Conservation (phyloP, 495 filamentous ascomycete genomes). For the Endocarpon pusillum region DNA sequence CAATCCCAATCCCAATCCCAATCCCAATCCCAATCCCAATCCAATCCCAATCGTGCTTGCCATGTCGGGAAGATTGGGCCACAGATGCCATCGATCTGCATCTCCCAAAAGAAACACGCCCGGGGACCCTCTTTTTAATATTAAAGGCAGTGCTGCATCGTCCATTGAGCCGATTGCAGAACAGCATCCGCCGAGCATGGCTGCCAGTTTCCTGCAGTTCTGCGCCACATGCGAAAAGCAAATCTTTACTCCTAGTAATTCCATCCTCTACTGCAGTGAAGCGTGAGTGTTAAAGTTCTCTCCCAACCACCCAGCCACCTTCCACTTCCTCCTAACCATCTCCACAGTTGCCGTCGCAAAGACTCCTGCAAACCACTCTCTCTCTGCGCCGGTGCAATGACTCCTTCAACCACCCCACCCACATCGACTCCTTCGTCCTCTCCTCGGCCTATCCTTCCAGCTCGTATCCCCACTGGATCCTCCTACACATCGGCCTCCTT, state of each 20-base stretch:
- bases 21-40: no score
- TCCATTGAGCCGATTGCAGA: no score
- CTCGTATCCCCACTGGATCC: constrained; percentile 24
- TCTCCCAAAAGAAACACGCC: no score
- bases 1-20: no score
- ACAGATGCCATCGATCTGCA: no score
- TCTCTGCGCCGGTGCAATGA: constrained; percentile 16
- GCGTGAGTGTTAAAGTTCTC: constrained; percentile 19
- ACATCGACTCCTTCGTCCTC: constrained; percentile 21
- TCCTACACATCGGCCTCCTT: constrained; percentile 14
- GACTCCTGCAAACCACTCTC: constrained; percentile 32
- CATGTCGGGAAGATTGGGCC: no score
- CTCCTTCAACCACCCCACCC: constrained; percentile 15
- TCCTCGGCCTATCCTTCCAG: constrained; percentile 26
- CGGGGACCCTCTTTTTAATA: no score
- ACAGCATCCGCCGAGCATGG: no score
- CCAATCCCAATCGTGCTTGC: no score
- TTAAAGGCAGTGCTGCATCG: no score
- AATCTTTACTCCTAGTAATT: constrained; percentile 44
- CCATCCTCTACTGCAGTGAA: constrained; percentile 40
- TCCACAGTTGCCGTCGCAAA: constrained; percentile 32
- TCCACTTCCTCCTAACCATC: constrained; percentile 3
- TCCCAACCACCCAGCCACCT: constrained; percentile 3
- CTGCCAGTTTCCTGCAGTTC: no score
- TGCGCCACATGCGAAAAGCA: constrained; percentile 52